These are phyloP conservation scores for Boletus subcaerulescens DNA, from an alignment of 768 basidiomycete species.

Conservation along the genomic window DNA sequence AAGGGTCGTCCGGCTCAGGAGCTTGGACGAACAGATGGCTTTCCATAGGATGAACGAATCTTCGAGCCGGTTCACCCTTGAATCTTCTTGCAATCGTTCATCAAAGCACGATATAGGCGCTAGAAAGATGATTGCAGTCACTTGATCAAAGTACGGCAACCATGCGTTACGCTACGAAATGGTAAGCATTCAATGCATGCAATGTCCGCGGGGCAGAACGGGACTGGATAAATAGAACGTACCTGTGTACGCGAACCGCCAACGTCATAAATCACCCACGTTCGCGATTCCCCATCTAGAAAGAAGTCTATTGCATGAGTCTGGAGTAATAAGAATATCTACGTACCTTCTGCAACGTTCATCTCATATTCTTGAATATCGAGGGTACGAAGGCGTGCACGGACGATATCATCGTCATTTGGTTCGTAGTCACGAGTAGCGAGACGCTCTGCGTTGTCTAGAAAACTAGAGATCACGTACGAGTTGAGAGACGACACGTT, in stretches of 20 bases:
- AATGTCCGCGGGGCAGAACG: constrained; percentile 40
- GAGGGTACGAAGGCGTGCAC: constrained; percentile 66
- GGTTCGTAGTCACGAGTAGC: constrained; percentile 59
- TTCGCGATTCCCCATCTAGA: constrained; percentile 20
- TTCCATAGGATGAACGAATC: constrained; percentile 74
- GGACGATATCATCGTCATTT: constrained; percentile 69
- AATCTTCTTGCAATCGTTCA: constrained; percentile 69
- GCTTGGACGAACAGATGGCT: constrained; percentile 60
- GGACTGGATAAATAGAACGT: constrained; percentile 13
- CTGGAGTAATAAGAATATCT: background rate
- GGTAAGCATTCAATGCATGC: background rate
- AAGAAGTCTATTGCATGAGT: background rate
- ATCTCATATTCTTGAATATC: constrained; percentile 68
- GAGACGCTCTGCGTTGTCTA: constrained; percentile 66
- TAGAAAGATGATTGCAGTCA: constrained; percentile 77
- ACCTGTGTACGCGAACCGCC: constrained; percentile 71
- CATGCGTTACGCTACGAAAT: constrained; percentile 62
- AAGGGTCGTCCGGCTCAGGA: constrained; percentile 56
- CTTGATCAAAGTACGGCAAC: constrained; percentile 78
- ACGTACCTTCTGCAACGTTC: constrained; percentile 34
- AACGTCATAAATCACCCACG: constrained; percentile 67
- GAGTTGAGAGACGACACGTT: background rate
- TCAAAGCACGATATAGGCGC: constrained; percentile 82
- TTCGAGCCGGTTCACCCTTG: constrained; percentile 66
- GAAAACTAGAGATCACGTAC: constrained; percentile 44